phyloP scores from a whole-genome alignment of 805 yeast species.

The Candida awuae region DNA sequence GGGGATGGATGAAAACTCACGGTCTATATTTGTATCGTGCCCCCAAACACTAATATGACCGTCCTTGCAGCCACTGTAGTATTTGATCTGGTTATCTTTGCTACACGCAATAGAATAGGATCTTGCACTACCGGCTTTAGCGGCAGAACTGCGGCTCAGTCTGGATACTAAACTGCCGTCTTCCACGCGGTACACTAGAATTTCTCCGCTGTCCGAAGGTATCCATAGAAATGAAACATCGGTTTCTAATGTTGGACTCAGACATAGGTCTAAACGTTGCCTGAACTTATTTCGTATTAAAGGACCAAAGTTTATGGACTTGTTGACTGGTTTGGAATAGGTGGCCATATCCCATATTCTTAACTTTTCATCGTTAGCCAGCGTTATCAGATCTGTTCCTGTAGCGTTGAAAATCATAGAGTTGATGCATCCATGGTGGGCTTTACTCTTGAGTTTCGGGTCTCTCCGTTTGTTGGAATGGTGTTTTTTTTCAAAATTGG shows the following conservation, averaged over 20 bases:
- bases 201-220: conserved; percentile 71
- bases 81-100: conserved; percentile 37
- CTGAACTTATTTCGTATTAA: conserved; percentile 55
- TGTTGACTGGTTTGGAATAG: conserved; percentile 40
- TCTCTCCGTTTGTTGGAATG: not conserved
- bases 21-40: conserved; percentile 22
- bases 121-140: conserved; percentile 31
- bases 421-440: conserved; percentile 74
- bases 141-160: conserved; percentile 35
- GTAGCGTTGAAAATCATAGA: conserved; percentile 66
- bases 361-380: conserved; percentile 76
- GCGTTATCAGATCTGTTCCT: conserved; percentile 55
- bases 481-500: conserved; percentile 11
- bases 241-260: conserved; percentile 45
- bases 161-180: conserved; percentile 61
- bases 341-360: conserved; percentile 70
- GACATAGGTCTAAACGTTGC: conserved; percentile 48
- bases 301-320: conserved; percentile 70
- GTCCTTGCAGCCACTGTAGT: conserved; percentile 56
- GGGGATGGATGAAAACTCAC: conserved; percentile 3
- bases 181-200: conserved; percentile 46
- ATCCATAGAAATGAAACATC: conserved; percentile 52
- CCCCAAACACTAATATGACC: conserved; percentile 61
- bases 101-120: conserved; percentile 46
- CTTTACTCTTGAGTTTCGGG: conserved; percentile 32